Evolutionary conservation across 1,284 basidiomycete species (phyloP).

Genomic region (Puccinia sorghi): DNA sequence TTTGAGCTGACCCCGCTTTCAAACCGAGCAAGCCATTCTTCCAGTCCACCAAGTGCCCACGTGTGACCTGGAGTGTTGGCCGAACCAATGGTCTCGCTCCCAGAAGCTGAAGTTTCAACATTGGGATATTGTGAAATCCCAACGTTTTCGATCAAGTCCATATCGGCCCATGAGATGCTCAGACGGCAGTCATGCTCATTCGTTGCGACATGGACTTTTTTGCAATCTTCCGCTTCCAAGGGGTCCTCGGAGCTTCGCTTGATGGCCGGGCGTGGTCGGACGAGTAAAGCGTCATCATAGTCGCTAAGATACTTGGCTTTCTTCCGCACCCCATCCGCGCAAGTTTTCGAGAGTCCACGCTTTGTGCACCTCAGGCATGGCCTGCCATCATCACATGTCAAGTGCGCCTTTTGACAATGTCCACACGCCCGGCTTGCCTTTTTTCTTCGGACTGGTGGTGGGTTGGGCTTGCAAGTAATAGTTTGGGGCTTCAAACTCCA

Average conservation of each 20-base stretch:
- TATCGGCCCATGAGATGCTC: slow-evolving; percentile 29
- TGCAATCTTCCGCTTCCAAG: slow-evolving; percentile 10
- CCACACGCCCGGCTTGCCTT: slow-evolving; percentile 89
- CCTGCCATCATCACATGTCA: slow-evolving; percentile 95
- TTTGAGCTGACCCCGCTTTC: slow-evolving; percentile 26
- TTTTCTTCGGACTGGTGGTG: slow-evolving; percentile 61
- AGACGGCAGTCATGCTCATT: slow-evolving; percentile 23
- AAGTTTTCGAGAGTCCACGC: slow-evolving; percentile 83
- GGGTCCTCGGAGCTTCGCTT: slow-evolving; percentile 19
- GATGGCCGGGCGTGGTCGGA: slow-evolving; percentile 31
- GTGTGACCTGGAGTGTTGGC: background rate
- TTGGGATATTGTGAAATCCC: slow-evolving; percentile 6
- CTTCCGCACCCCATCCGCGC: slow-evolving; percentile 91
- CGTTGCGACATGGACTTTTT: slow-evolving; percentile 15
- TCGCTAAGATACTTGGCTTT: slow-evolving; percentile 96
- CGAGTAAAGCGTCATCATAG: slow-evolving; percentile 71
- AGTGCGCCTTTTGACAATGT: slow-evolving; percentile 88
- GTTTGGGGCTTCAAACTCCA: slow-evolving; percentile 53
- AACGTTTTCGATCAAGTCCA: slow-evolving; percentile 19
- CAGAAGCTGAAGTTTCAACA: background rate
- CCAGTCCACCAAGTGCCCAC: slow-evolving; percentile 23
- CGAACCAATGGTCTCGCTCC: background rate
- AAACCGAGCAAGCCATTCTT: slow-evolving; percentile 38
- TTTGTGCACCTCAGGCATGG: slow-evolving; percentile 94
- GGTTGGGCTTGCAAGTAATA: slow-evolving; percentile 54